These are phyloP conservation scores for Colletotrichum lentis DNA, from an alignment of 2,329 filamentous ascomycete species.

Conservation along the genomic window DNA sequence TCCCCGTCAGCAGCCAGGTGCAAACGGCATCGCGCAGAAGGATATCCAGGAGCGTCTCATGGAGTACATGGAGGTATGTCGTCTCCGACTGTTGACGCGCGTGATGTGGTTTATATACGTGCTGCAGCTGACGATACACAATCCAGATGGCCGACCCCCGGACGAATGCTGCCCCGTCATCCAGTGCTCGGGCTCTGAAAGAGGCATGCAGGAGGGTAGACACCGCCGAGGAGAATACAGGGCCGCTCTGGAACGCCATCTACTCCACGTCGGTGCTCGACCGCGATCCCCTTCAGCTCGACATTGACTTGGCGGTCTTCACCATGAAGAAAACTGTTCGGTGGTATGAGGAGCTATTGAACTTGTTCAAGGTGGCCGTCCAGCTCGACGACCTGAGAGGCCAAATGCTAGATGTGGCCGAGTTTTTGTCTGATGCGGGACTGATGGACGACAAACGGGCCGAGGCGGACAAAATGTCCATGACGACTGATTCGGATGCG, in stretches of 20 bases:
- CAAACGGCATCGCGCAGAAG: constrained; percentile 7
- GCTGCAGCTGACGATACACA: background rate
- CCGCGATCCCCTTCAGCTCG: background rate
- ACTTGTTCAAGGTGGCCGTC: background rate
- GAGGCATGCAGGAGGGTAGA: background rate
- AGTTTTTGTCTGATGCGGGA: background rate
- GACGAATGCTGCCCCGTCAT: background rate
- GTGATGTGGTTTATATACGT: background rate
- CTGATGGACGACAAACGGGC: background rate
- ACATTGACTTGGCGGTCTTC: constrained; percentile 8
- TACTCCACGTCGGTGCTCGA: background rate
- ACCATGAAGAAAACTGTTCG: background rate
- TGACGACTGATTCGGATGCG: background rate
- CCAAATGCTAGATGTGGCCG: background rate
- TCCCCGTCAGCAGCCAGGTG: background rate
- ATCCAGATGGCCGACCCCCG: background rate
- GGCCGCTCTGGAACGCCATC: background rate
- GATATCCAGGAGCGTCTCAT: background rate
- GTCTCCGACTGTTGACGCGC: too few species aligned
- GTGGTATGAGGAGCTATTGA: background rate
- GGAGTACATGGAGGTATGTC: background rate
- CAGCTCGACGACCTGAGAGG: background rate
- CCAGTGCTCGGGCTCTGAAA: background rate
- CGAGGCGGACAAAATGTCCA: background rate
- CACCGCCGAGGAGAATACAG: background rate